These are phyloP conservation scores for Euptelea pleiosperma DNA, from an alignment of 164 flowering plant species.

Conservation along the genomic window DNA sequence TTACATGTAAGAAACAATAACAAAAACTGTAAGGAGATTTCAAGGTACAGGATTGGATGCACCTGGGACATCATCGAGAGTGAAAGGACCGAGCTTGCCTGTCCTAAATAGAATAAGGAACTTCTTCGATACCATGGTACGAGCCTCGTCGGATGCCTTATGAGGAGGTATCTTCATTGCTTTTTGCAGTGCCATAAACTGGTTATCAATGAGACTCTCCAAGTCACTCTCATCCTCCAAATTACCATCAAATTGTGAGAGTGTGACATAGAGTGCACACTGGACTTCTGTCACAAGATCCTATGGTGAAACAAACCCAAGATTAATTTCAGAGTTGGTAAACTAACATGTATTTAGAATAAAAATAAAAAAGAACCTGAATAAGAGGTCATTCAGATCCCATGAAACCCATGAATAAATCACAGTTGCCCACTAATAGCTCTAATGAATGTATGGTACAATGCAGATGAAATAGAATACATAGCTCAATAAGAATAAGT, in stretches of 20 bases:
- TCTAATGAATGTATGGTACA: too few relatives aligned
- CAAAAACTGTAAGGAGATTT: neutral
- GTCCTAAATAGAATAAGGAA: conserved; percentile 76
- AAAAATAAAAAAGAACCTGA: neutral
- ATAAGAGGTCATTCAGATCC: too few relatives aligned
- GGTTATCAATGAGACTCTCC: conserved; percentile 67
- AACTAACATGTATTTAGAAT: too few relatives aligned
- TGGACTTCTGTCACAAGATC: conserved; percentile 69
- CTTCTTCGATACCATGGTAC: conserved; percentile 75
- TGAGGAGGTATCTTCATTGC: conserved; percentile 77
- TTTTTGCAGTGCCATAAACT: conserved; percentile 69
- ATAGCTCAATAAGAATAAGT: too few relatives aligned
- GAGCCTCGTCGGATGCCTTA: conserved; percentile 64
- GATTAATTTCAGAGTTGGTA: too few relatives aligned
- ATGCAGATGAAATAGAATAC: too few relatives aligned
- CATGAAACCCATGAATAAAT: too few relatives aligned
- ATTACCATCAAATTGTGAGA: conserved; percentile 63
- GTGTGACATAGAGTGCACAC: conserved; percentile 47
- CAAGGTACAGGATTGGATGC: neutral
- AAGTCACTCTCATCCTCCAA: conserved; percentile 70
- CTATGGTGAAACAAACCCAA: too few relatives aligned
- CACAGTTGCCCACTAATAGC: too few relatives aligned
- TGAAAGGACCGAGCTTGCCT: conserved; percentile 86
- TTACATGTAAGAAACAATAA: conserved; percentile 10
- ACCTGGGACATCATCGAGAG: conserved; percentile 76